Conservation (phyloP, 1,284 basidiomycete genomes). For the Kwoniella shivajii region DNA sequence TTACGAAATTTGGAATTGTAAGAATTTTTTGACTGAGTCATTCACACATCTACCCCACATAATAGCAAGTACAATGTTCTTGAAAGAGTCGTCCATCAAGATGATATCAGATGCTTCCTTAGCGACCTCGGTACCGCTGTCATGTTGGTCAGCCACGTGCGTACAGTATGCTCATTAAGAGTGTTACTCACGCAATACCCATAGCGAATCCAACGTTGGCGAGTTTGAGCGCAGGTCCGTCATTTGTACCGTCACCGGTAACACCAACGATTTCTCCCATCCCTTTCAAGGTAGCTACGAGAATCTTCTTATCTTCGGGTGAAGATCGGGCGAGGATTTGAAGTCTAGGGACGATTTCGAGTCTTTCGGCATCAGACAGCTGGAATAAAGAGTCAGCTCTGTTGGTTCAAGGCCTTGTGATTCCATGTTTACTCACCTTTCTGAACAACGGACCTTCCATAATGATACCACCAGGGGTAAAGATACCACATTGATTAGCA, state of each 20-base stretch:
- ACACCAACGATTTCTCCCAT: constrained; percentile 94
- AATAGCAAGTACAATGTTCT: constrained; percentile 93
- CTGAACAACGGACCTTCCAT: constrained; percentile 88
- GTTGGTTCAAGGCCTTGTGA: too few species aligned
- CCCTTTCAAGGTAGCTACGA: constrained; percentile 84
- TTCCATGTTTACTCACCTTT: constrained; percentile 27
- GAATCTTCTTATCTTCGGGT: constrained; percentile 92
- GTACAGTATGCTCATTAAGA: background rate
- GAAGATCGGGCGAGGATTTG: constrained; percentile 86
- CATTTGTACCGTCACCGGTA: constrained; percentile 98
- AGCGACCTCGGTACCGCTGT: constrained; percentile 87
- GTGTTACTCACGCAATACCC: constrained; percentile 72
- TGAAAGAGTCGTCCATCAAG: constrained; percentile 97
- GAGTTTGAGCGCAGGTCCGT: constrained; percentile 93
- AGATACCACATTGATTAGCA: constrained; percentile 93
- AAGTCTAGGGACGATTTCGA: constrained; percentile 60
- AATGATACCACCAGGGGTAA: constrained; percentile 85
- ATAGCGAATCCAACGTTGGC: constrained; percentile 95
- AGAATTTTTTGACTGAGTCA: constrained; percentile 94
- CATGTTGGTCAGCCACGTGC: background rate
- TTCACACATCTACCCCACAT: constrained; percentile 99
- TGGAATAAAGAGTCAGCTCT: constrained; percentile 20
- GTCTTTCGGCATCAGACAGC: constrained; percentile 57
- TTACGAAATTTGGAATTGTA: constrained; percentile 92
- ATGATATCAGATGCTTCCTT: constrained; percentile 99